Evolutionary conservation across 1,284 basidiomycete genomes (phyloP).

Genomic region (Ustilago lituana): DNA sequence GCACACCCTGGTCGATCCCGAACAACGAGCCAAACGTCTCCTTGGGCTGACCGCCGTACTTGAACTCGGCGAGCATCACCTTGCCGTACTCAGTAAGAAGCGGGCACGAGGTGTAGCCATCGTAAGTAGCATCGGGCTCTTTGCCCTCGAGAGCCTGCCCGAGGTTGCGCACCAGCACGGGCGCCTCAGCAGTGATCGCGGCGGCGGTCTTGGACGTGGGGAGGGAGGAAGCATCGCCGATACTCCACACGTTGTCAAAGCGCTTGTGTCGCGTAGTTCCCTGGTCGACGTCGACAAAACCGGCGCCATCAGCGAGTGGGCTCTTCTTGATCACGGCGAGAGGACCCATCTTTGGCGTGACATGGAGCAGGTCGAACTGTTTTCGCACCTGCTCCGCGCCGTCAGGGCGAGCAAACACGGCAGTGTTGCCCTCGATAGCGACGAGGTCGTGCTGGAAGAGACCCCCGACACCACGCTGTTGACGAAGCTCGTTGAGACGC

Average conservation of each 20-base stretch:
- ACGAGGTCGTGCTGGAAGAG: conserved; percentile 86
- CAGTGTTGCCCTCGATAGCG: conserved; percentile 75
- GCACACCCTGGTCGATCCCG: conserved; percentile 58
- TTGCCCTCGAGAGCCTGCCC: conserved; percentile 45
- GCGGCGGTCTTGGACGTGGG: conserved; percentile 97
- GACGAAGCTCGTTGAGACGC: conserved; percentile 80
- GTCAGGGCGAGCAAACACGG: conserved; percentile 74
- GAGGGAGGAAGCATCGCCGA: conserved; percentile 89
- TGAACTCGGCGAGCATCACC: conserved; percentile 85
- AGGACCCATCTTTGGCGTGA: conserved; percentile 89
- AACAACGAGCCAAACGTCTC: conserved; percentile 72
- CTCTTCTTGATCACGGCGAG: conserved; percentile 79
- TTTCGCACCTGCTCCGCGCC: conserved; percentile 71
- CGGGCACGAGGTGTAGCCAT: conserved; percentile 66
- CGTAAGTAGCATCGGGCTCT: conserved; percentile 50
- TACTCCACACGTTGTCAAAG: conserved; percentile 81
- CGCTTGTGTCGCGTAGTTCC: conserved; percentile 84
- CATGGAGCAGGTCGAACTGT: conserved; percentile 87
- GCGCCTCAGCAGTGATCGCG: conserved; percentile 88
- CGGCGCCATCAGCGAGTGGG: conserved; percentile 72
- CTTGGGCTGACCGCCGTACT: conserved; percentile 83
- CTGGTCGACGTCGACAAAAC: conserved; percentile 79
- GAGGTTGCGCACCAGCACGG: conserved; percentile 90
- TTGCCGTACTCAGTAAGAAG: conserved; percentile 81
- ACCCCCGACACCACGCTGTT: conserved; percentile 81